Base-by-base conservation (phyloP, 345 rosid species). In the Fremontodendron californicum region DNA sequence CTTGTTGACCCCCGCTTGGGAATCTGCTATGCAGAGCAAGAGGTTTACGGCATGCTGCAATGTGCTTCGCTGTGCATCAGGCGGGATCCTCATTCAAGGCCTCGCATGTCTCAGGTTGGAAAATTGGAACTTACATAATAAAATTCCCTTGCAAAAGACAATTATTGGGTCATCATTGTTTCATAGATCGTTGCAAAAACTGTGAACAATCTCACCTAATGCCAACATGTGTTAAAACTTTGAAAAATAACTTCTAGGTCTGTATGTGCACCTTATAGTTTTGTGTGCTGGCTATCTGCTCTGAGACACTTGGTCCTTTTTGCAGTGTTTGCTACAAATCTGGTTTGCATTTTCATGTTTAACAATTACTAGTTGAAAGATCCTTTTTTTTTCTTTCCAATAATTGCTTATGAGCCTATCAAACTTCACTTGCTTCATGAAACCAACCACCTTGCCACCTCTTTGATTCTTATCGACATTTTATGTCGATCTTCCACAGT, bases 81-180 rank as follows among this genome's bases (percentile, higher is more conserved):
- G 6, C 90, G 98, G 55, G 96, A 93, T 82, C 98, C 99, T 74
- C 81, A 81, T 42, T 85, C 82, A 9, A 89, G 99, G 87, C 99
- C 98, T 81, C 88, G 99, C 13, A 93, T 96, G 93, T 93, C 99
- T 81, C 97, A 93, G 96, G 99, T 96, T 82, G 81, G 42, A 33
- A 69, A 67, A 35, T 16, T 46, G 2, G 12, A 54, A 64, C 29
- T 39, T 37, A 10, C 25, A n/a, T 31, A 13, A n/a, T 18, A 21
- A 49, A 12, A 25, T n/a, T 45, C 48, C 23, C 21, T 43, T 35
- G 18, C 39, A 25, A 16, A 31, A 58, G n/a, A 21, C 40, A 39
- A 76, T 27, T 29, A 1, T 52, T 54, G 4, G 13, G 7, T 80
- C 42, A 42, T 75, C 48, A 71, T 57, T 57, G 39, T 29, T 49